Base-by-base conservation (phyloP, 371 early-diverging fungal species). In the Mortierella sp. region DNA sequence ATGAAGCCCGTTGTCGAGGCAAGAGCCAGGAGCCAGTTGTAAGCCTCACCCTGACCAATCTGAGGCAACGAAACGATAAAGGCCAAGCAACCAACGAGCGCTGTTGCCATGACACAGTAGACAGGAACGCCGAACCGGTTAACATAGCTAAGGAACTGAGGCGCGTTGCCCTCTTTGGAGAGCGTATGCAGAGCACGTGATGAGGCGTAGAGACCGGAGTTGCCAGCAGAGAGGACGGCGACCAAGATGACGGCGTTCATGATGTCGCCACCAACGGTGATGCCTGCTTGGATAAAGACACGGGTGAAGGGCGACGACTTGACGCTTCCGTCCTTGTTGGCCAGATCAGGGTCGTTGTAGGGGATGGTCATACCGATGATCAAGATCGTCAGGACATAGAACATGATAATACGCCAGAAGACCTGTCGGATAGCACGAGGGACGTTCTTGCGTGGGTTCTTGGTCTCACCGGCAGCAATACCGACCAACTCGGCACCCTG, bases 401-500 rank as follows among this genome's bases (percentile, higher is more conserved):
- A 93, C 60, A 93, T 70, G 26, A 93, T 76, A 60, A 93, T 92
- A 72, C 92, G 91, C 80, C 86, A 86, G 65, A 93, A 93, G 59
- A 93, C 90, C 68, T 90, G 89, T 48, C 88, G 86, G 53, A 93
- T 93, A 18, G 92, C 93, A 7, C 87, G 77, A 30, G 94, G 94
- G 0, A 94, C 89, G 69, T 88, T 89, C 87, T 87, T 86, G 44
- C 88, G 88, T 62, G 89, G 94, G 75, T 91, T 92, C 57, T 88
- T 87, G 74, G 88, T 88, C 79, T 93, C 94, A 60, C 92, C 92
- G 5, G 91, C 91, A 29, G 93, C 90, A 37, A 93, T 87, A 73
- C 93, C 93, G 45, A 93, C 88, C 71, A 89, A 70, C 70, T 89
- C 94, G 0, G 94, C 93, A 26, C 97, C 97, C 69, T 95, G 94